phyloP scores from a whole-genome alignment of 441 rosid species.

The Cnidoscolus chayamansa region DNA sequence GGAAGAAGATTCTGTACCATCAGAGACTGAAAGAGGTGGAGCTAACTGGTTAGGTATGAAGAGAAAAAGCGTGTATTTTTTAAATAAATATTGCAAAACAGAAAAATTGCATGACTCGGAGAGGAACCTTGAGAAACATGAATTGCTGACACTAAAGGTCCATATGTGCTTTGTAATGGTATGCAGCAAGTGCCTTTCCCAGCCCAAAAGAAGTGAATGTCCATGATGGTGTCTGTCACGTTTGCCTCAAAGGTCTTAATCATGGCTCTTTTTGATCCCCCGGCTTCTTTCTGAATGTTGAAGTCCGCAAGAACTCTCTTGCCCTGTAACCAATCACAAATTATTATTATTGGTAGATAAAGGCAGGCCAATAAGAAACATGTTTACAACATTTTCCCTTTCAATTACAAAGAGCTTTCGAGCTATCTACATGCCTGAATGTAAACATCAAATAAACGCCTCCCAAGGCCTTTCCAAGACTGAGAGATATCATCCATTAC shows the following conservation, averaged over 20 bases:
- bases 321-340: conserved; percentile 32
- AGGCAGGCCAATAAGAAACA: neutral
- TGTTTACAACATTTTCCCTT: neutral
- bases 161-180: conserved; percentile 48
- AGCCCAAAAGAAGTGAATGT: conserved; percentile 50
- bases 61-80: neutral
- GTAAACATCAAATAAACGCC: conserved; percentile 46
- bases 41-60: neutral
- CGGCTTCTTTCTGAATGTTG: conserved; percentile 47
- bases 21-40: conserved; percentile 18
- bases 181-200: conserved; percentile 63
- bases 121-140: conserved; percentile 41
- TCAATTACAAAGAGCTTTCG: neutral
- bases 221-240: conserved; percentile 49
- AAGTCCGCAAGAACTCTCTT: conserved; percentile 44
- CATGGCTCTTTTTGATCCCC: conserved; percentile 47
- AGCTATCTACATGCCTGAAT: conserved; percentile 34
- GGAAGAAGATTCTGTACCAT: conserved; percentile 22
- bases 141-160: conserved; percentile 52
- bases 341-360: neutral
- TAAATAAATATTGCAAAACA: neutral
- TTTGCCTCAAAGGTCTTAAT: conserved; percentile 39
- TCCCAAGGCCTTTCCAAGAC: conserved; percentile 50
- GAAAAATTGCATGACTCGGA: neutral
- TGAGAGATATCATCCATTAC: conserved; percentile 32